Evolutionary conservation across 768 basidiomycete species (phyloP).

Genomic region (Xerocomellus intermedius): DNA sequence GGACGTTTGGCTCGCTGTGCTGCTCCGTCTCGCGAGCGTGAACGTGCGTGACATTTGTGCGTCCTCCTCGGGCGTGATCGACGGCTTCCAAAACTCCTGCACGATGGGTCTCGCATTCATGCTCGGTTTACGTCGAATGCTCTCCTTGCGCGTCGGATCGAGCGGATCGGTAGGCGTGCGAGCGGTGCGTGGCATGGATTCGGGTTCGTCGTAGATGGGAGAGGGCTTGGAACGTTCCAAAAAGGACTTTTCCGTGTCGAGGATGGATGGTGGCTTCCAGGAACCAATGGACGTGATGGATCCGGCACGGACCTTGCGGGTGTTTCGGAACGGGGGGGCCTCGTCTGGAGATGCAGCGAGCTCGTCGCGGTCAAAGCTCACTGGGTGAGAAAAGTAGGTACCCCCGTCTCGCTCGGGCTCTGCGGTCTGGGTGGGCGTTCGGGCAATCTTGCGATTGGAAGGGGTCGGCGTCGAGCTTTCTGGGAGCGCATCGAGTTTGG

Average conservation of each 20-base stretch:
- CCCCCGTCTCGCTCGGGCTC: slow-evolving; percentile 26
- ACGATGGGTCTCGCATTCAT: slow-evolving; percentile 33
- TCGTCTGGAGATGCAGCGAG: slow-evolving; percentile 20
- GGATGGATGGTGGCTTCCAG: slow-evolving; percentile 26
- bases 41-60: slow-evolving; percentile 40
- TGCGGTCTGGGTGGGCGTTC: slow-evolving; percentile 17
- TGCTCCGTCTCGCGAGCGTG: slow-evolving; percentile 45
- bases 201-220: slow-evolving; percentile 30
- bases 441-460: slow-evolving; percentile 13
- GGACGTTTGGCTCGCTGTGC: slow-evolving; percentile 50
- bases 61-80: slow-evolving; percentile 46
- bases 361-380: slow-evolving; percentile 20
- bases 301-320: slow-evolving; percentile 27
- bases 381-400: slow-evolving; percentile 18
- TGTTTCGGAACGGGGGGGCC: slow-evolving; percentile 5
- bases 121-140: slow-evolving; percentile 35
- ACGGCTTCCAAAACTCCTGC: slow-evolving; percentile 52
- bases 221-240: slow-evolving; percentile 22
- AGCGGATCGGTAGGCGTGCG: slow-evolving; percentile 23
- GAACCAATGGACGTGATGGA: slow-evolving; percentile 27
- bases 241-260: slow-evolving; percentile 22
- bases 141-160: slow-evolving; percentile 24
- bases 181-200: slow-evolving; percentile 18
- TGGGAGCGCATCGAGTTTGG: slow-evolving; percentile 2
- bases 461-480: slow-evolving; percentile 8